These are phyloP conservation scores for Quercus bicolor DNA, from an alignment of 306 rosid genomes.

Conservation along the genomic window DNA sequence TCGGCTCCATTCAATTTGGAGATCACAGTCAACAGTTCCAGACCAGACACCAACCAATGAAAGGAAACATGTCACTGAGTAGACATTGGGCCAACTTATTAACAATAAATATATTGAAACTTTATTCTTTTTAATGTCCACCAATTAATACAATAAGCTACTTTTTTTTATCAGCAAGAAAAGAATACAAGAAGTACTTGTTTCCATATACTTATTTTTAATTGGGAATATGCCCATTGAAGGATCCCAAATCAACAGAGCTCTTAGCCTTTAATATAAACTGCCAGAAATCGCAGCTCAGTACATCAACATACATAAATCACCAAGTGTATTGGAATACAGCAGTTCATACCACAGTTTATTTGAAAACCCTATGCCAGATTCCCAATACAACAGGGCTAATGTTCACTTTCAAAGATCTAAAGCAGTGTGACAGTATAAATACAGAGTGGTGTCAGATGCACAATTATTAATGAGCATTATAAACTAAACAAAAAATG, in stretches of 20 bases:
- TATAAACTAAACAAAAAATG: constrained; percentile 2
- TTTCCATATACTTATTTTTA: too few relatives aligned
- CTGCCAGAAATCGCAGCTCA: too few relatives aligned
- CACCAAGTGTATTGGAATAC: not conserved
- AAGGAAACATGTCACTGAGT: not conserved
- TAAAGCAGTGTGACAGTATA: not conserved
- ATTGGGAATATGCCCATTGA: too few relatives aligned
- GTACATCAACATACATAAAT: not conserved
- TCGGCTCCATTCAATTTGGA: not conserved
- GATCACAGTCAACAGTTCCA: not conserved
- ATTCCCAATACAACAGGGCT: not conserved
- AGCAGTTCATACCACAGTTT: not conserved
- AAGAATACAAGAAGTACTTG: too few relatives aligned
- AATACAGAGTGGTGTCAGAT: not conserved
- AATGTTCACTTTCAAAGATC: not conserved
- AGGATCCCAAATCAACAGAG: too few relatives aligned
- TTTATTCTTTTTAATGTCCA: too few relatives aligned
- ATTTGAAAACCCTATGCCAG: not conserved
- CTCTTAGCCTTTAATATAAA: too few relatives aligned
- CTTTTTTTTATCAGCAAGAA: too few relatives aligned
- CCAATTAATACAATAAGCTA: too few relatives aligned
- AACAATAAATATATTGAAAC: too few relatives aligned
- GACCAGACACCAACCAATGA: not conserved
- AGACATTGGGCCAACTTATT: not conserved
- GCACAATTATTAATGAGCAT: not conserved